Base-by-base conservation (phyloP, 495 filamentous ascomycete species). In the Penicillium waksmanii region DNA sequence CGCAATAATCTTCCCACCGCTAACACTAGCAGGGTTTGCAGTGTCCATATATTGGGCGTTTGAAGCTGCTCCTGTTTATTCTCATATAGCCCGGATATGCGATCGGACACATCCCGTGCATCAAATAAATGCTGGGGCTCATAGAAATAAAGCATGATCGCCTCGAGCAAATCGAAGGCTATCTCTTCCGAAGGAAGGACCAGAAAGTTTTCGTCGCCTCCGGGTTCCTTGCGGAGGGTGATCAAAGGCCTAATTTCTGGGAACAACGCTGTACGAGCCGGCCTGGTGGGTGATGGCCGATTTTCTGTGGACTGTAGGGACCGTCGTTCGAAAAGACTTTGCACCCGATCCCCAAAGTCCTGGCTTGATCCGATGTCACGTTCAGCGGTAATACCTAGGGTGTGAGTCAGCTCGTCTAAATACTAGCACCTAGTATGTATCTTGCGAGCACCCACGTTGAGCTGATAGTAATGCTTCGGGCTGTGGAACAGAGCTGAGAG, bases 341-440 rank as follows among this genome's bases (percentile, higher is more conserved):
- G 48, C 2, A 52, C 48, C n/a, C 49, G 48, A 33, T 58, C 21
- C 25, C 48, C 56, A 25, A 58, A 52, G 9, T 58, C 47, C 23
- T 58, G 56, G 27, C 56, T 58, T 44, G 56, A 51, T 9, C 56
- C 56, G 21, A 59, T 59, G 17, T 53, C 57, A 38, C 51, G 57
- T n/a, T 53, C 57, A 31, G 51, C 48, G 23, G 42, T 48, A 15
- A 54, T 59, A 27, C 57, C 57, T 53, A 1, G 3, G 23, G 1
- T 10, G 21, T 5, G 19, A 0, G 7, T 44, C 12, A 44, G 42
- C 8, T 2, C 1, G 13, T 15, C 2, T 44, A 4, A 44, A 19
- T 17, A 31, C 27, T 31, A 9, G 27, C 8, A 31, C 8, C 27
- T 31, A 3, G n/a, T n/a, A 43, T 36, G 34, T 36, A 15, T n/a